Evolutionary conservation across 2,329 filamentous ascomycete genomes (phyloP), one percentile per base, ranked within the genome.

Genomic region (Ceratocystis papillata): DNA sequence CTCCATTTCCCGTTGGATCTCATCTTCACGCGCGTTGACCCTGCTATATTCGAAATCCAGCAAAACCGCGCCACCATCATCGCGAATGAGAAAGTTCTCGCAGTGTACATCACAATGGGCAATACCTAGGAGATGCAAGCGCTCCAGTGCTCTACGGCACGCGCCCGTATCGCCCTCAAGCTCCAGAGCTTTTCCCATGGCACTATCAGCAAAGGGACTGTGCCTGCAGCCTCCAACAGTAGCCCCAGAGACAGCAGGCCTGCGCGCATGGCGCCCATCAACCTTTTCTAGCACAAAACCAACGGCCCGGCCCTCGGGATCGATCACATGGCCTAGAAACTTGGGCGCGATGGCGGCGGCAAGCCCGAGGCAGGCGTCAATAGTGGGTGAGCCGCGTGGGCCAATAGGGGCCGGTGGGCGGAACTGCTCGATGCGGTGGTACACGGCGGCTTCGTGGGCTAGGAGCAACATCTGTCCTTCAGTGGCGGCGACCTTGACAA

Each of bases 41-140:
- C 60, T 62, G n/a, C 60, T 62, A 28, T 64, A 64, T 37, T 64
- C 63, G 25, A 64, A 64, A 50, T 64, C 63, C 20, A 64, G 12
- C 20, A 64, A 20, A 10, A 64, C 15, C 12, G 63, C 63, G 10
- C 63, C 48, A 30, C 63, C 48, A 57, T 57, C 48, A 8, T 55
- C 46, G 22, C 63, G 46, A 5, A 64, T 44, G 2, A 64, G n/a
- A 45, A 64, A 64, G 48, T 64, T 64, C 10, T 64, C 63, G 5
- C 50, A 28, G 45, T 59, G 63, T 7, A 64, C 63, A 59, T 64
- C 63, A 8, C 63, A 48, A n/a, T 64, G 63, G 28, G 7, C 30
- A 15, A 64, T 41, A n/a, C 48, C 63, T 25, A 64, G 50, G 48
- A 55, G 48, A 28, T 64, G 63, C n/a, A 64, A 46, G 20, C 48